Base-by-base conservation (phyloP, 1,139 yeast species). In the Debaryomyces coudertii region DNA sequence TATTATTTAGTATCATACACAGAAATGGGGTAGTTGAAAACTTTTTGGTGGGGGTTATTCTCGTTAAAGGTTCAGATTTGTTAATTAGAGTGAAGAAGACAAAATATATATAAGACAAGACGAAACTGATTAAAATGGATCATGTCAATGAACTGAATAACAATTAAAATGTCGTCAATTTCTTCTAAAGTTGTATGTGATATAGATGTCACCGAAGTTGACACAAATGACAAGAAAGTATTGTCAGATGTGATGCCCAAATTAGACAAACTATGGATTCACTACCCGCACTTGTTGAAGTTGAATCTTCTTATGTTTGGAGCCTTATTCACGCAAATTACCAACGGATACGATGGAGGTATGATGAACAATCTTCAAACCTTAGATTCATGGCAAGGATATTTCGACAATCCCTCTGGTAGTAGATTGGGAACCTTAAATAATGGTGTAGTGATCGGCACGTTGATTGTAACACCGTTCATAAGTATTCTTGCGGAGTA, bases 401-500 rank as follows among this genome's bases (percentile, higher is more conserved):
- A 50, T 18, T 51, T 54, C 47, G 49, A 49, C 16, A 35, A 50
- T 35, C 58, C 60, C 5, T 30, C 37, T 3, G 58, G 58, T 5
- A 48, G 47, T 14, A 47, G 36, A n/a, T 44, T 54, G 18, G 53
- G 58, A 23, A 52, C 58, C 9, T 54, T 57, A 53, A 46, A 50
- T 6, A 53, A 52, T 30, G 60, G 57, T 12, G 35, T 45, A 4
- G 36, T 52, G 30, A 53, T 56, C 43, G 61, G 61, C 18, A 34
- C 46, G 27, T 31, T 59, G 22, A 29, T 53, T 53, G 40, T 58
- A 22, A 61, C 69, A 34, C 64, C 73, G 8, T 53, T 58, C 43
- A 53, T 57, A n/a, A 14, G 36, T 12, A 5, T 22, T 33, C 8
- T 33, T 6, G 15, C 15, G 5, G 36, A 33, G 5, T 33, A 33